phyloP scores from a whole-genome alignment of 441 rosid genomes.

The Dalechampia spathulata region DNA sequence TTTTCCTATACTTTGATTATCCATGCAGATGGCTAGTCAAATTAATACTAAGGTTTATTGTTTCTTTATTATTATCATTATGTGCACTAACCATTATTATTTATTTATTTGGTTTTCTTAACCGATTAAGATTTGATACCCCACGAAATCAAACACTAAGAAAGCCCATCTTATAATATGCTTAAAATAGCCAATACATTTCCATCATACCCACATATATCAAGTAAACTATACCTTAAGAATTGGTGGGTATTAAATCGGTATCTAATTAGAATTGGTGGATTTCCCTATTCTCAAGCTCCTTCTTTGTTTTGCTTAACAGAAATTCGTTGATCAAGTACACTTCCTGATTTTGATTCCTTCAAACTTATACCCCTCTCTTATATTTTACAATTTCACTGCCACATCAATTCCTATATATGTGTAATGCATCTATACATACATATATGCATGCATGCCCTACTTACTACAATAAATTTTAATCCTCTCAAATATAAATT shows the following conservation, averaged over 20 bases:
- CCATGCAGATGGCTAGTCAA: slow-evolving; percentile 49
- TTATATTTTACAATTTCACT: too few species aligned
- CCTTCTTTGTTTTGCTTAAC: not conserved
- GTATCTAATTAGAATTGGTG: slow-evolving; percentile 16
- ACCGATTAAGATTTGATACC: slow-evolving; percentile 45
- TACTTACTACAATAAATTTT: too few species aligned
- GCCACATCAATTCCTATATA: too few species aligned
- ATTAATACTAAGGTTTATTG: slow-evolving; percentile 22
- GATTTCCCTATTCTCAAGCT: slow-evolving; percentile 9
- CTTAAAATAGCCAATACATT: slow-evolving; percentile 25
- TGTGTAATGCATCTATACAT: too few species aligned
- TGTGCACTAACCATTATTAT: not conserved
- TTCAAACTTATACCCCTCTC: not conserved
- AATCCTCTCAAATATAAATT: too few species aligned
- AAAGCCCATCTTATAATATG: slow-evolving; percentile 20
- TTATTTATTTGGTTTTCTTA: slow-evolving; percentile 26
- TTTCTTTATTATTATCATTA: too few species aligned
- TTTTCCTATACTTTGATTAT: slow-evolving; percentile 13
- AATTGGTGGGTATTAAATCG: slow-evolving; percentile 23
- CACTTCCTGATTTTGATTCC: slow-evolving; percentile 6
- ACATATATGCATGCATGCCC: too few species aligned
- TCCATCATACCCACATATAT: not conserved
- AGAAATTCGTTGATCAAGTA: slow-evolving; percentile 11
- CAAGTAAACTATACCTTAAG: slow-evolving; percentile 18
- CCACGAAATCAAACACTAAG: slow-evolving; percentile 44